Conservation (phyloP, 1,284 basidiomycete species). For the Termitomyces sp. region DNA sequence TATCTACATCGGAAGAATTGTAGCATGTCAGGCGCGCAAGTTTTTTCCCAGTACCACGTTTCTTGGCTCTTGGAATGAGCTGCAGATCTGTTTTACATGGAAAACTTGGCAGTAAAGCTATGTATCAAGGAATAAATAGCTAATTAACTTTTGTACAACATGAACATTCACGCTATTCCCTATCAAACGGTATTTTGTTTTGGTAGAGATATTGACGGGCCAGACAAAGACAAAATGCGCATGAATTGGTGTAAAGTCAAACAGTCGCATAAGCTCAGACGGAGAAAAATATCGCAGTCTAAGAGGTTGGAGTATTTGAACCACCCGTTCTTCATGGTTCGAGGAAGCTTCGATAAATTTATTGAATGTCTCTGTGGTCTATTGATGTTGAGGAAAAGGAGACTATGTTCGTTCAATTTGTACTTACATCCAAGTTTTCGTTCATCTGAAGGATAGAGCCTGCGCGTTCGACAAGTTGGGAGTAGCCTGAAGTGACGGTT, state of each 20-base stretch:
- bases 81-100: no score
- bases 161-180: constrained; percentile 77
- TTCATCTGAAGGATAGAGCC: constrained; percentile 73
- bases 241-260: constrained; percentile 44
- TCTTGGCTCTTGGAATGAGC: no score
- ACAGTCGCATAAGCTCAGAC: constrained; percentile 62
- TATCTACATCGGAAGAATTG: no score
- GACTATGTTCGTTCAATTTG: background rate
- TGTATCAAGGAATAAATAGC: constrained; percentile 40
- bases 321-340: constrained; percentile 35
- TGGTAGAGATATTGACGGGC: constrained; percentile 54
- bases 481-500: constrained; percentile 50
- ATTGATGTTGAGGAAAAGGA: background rate
- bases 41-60: no score
- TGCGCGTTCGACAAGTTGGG: constrained; percentile 65
- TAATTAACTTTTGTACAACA: constrained; percentile 54
- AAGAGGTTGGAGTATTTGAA: constrained; percentile 53
- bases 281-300: constrained; percentile 69
- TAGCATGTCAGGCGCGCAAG: no score
- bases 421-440: constrained; percentile 54
- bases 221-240: constrained; percentile 41
- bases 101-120: background rate
- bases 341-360: constrained; percentile 46
- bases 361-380: constrained; percentile 64
- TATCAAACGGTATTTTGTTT: constrained; percentile 67